Conservation (phyloP, 23 red algal genomes). For the Gracilaria domingensis region DNA sequence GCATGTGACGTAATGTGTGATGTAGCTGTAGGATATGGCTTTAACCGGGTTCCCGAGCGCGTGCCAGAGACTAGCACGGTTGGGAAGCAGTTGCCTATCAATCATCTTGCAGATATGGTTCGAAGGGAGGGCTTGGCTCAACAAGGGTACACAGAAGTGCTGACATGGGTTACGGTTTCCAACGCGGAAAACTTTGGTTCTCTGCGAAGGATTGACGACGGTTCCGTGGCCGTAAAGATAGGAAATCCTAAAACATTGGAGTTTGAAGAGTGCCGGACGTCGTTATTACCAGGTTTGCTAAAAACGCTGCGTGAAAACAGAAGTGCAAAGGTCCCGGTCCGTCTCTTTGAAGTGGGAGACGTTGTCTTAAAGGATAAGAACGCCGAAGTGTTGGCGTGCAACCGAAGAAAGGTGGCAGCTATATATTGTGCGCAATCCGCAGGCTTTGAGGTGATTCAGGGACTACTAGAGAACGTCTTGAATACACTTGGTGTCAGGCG, state of each 20-base stretch:
- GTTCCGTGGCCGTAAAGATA: constrained; percentile 81
- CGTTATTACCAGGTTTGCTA: constrained; percentile 84
- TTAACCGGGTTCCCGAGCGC: constrained; percentile 82
- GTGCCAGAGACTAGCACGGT: constrained; percentile 71
- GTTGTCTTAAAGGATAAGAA: constrained; percentile 81
- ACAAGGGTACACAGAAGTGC: constrained; percentile 93
- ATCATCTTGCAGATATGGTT: constrained; percentile 89
- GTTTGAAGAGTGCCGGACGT: constrained; percentile 93
- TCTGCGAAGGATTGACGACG: constrained; percentile 75
- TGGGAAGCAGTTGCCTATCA: constrained; percentile 77
- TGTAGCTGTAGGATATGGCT: constrained; percentile 94
- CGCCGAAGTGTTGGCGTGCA: constrained; percentile 71
- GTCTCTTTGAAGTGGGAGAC: constrained; percentile 96
- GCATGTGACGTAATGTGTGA: constrained; percentile 94
- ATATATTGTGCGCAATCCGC: constrained; percentile 84
- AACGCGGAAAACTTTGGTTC: constrained; percentile 88
- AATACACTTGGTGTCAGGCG: constrained; percentile 54
- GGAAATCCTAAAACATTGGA: constrained; percentile 96
- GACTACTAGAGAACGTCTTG: constrained; percentile 88
- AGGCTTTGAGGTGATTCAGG: constrained; percentile 96
- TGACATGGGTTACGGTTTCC: constrained; percentile 99
- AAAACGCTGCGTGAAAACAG: constrained; percentile 99
- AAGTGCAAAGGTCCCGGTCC: constrained; percentile 85
- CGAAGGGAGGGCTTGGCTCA: constrained; percentile 90
- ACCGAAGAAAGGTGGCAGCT: constrained; percentile 79